A percentile compares a stretch with the other conserved stretches of the same genome.
Evolutionary conservation across 441 rosid genomes (phyloP).

Genomic region (Codiaeum variegatum): DNA sequence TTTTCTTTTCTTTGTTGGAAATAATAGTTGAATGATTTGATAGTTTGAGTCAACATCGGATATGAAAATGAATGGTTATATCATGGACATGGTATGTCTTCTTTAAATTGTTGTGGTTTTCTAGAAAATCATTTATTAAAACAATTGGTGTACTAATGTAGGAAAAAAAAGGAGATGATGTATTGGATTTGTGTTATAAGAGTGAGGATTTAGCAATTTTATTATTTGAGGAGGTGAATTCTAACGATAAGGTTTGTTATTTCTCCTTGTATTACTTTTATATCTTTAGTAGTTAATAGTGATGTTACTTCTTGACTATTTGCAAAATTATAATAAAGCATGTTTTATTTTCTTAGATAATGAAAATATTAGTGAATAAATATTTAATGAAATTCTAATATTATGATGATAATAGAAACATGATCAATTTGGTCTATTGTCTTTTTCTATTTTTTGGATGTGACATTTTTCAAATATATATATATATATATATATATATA

Average conservation of each 20-base stretch:
- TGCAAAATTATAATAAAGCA: background rate
- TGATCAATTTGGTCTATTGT: too few relatives aligned
- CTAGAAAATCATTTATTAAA: background rate
- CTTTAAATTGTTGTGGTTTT: background rate
- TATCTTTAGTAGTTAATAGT: background rate
- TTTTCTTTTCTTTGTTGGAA: background rate
- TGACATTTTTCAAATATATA: too few relatives aligned
- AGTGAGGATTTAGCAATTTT: conserved; percentile 85
- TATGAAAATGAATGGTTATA: conserved; percentile 88
- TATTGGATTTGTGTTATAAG: conserved; percentile 86
- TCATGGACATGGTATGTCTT: conserved; percentile 66
- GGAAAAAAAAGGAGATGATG: conserved; percentile 56
- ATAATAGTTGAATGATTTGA: conserved; percentile 66
- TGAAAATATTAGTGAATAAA: background rate
- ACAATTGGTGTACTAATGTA: conserved; percentile 20
- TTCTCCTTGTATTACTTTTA: background rate
- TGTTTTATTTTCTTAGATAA: background rate
- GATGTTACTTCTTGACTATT: too few relatives aligned
- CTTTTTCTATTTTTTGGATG: too few relatives aligned
- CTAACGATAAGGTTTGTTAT: conserved; percentile 56
- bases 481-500: too few relatives aligned
- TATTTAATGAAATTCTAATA: background rate
- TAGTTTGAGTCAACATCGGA: conserved; percentile 80
- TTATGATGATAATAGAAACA: too few relatives aligned
- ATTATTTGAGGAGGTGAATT: conserved; percentile 68